These are phyloP conservation scores for Rachicladosporium sp. DNA, from an alignment of 2,329 filamentous ascomycete genomes.

Conservation along the genomic window DNA sequence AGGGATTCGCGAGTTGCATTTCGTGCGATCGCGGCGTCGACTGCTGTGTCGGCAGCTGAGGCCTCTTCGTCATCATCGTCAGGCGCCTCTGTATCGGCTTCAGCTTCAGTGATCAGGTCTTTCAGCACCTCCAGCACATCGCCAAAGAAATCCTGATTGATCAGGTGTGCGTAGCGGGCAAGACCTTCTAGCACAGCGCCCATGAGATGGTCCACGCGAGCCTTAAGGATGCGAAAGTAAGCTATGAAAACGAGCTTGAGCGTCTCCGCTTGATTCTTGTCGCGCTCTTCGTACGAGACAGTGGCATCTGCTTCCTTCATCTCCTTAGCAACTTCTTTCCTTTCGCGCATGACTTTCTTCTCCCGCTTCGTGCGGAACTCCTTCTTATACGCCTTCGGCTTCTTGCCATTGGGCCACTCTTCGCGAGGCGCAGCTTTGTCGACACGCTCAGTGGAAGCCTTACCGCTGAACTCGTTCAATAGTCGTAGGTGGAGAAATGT, in stretches of 20 bases:
- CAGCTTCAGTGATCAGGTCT: constrained; percentile 71
- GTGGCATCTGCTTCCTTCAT: constrained; percentile 85
- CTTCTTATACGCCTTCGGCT: constrained; percentile 60
- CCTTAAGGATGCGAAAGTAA: constrained; percentile 90
- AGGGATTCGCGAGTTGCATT: constrained; percentile 78
- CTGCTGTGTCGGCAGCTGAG: constrained; percentile 29
- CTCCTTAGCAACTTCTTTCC: constrained; percentile 80
- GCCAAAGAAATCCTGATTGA: constrained; percentile 98
- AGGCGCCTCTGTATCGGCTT: constrained; percentile 34
- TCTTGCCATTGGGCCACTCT: constrained; percentile 27
- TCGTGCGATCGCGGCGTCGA: constrained; percentile 37
- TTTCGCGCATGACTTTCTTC: constrained; percentile 72
- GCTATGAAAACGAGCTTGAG: constrained; percentile 89
- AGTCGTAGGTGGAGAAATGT: constrained; percentile 82
- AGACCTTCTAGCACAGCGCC: constrained; percentile 92
- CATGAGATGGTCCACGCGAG: constrained; percentile 71
- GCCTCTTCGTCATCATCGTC: constrained; percentile 31
- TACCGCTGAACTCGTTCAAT: constrained; percentile 74
- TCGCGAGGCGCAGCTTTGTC: constrained; percentile 46
- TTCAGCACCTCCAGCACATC: constrained; percentile 89
- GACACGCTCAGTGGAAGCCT: constrained; percentile 65
- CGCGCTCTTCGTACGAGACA: constrained; percentile 83
- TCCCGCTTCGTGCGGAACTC: constrained; percentile 83
- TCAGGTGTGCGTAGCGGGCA: constrained; percentile 86
- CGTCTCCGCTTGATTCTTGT: constrained; percentile 89